A percentile compares a stretch with the other conserved stretches of the same genome.
Conservation (phyloP, 2,329 filamentous ascomycete species). For the Annulohypoxylon truncatum region DNA sequence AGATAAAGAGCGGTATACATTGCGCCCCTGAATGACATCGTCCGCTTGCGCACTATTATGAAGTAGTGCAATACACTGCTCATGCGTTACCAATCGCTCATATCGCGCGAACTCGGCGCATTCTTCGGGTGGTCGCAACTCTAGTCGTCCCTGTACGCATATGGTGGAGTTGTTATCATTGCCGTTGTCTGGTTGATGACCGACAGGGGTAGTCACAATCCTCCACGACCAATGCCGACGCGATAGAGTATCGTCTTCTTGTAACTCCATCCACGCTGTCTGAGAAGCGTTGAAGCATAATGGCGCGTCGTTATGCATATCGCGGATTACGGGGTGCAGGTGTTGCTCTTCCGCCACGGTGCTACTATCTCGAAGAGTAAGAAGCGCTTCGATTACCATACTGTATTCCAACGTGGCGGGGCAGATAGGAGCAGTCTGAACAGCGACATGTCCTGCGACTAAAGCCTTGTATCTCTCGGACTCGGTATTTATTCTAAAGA, state of each 20-base stretch:
- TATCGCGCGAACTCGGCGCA: constrained; percentile 34
- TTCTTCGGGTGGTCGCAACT: constrained; percentile 31
- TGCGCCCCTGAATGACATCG: constrained; percentile 51
- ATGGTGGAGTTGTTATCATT: not conserved
- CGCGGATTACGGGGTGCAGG: constrained; percentile 47
- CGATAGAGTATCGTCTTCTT: constrained; percentile 1
- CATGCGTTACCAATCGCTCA: constrained; percentile 36
- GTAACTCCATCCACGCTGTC: constrained; percentile 46
- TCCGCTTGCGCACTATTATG: constrained; percentile 36
- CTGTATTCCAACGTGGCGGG: constrained; percentile 49
- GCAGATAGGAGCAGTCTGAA: constrained; percentile 42
- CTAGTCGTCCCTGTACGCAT: constrained; percentile 20
- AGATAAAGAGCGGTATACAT: constrained; percentile 54
- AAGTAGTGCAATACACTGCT: constrained; percentile 30
- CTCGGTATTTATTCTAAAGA: constrained; percentile 3
- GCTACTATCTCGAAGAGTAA: constrained; percentile 41
- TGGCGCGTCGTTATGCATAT: constrained; percentile 49
- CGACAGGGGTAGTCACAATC: constrained; percentile 28
- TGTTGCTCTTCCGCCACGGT: constrained; percentile 32
- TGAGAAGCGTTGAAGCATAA: constrained; percentile 50
- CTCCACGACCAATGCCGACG: not conserved
- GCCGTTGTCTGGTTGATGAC: not conserved
- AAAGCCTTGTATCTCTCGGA: constrained; percentile 34
- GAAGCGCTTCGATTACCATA: constrained; percentile 43
- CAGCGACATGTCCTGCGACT: constrained; percentile 41